Evolutionary conservation across 495 filamentous ascomycete genomes (phyloP), one percentile per base, ranked within the genome.

Genomic region (Diplogelasinospora grovesii): DNA sequence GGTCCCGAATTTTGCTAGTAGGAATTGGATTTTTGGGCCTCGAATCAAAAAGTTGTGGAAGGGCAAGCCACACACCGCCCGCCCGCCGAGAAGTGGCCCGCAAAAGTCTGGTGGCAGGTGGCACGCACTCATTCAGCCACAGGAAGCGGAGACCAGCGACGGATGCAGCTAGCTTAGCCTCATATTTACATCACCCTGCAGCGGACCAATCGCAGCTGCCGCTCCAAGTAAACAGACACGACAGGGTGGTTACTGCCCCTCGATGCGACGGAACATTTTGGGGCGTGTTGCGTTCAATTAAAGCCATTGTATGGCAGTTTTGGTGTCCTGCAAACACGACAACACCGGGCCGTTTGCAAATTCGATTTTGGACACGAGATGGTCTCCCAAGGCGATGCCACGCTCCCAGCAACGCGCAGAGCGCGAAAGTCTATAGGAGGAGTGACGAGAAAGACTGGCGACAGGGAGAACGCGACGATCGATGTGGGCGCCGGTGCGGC

Each of bases 341-440:
- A 28, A 18, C 14, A 13, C 14, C 22, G 31, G 25, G 43, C 18
- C 45, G 56, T 13, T 22, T 11, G 18, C 5, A 25, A 43, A 10
- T 14, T 15, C 15, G 16, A 36, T 26, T 26, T 31, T 39, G n/a
- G 23, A n/a, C n/a, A n/a, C 24, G 40, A 20, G 7, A 75, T 75
- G 72, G 54, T 71, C 44, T 54, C 63, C 24, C 64, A 61, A 36
- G 53, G 53, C 18, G 70, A 77, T 39, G 48, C 54, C 15, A 73
- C 71, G 7, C 43, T 71, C 15, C 73, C 71, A 35, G 63, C 70
- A 33, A 69, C 73, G 44, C 71, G 74, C 15, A 80, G 82, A 53
- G 71, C 82, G 55, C 81, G 87, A 52, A 87, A 88, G 58, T 92
- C 86, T 7, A 81, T 89, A 41, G 83, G 79, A 19, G 73, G 79